Evolutionary conservation across 331 rosid genomes (phyloP).

Genomic region (Malus hybrid): DNA sequence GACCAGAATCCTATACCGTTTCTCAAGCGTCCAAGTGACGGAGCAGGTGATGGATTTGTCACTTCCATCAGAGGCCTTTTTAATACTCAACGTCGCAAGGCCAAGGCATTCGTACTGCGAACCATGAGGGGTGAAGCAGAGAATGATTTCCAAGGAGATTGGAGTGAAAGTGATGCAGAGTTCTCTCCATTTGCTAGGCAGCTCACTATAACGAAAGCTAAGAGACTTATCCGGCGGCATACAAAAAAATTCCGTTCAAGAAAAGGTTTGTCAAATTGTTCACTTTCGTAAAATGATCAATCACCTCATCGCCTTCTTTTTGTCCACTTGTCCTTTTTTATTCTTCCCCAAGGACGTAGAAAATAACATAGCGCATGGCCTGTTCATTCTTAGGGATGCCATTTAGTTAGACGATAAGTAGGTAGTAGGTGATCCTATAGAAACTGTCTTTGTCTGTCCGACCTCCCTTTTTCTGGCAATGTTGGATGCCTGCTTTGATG

Average conservation of each 20-base stretch:
- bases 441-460: neutral
- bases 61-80: constrained; percentile 91
- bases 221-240: constrained; percentile 85
- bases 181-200: constrained; percentile 89
- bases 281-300: neutral
- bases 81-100: constrained; percentile 86
- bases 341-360: neutral
- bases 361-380: neutral
- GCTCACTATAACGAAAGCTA: constrained; percentile 92
- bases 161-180: constrained; percentile 90
- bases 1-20: constrained; percentile 71
- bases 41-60: constrained; percentile 99
- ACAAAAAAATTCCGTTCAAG: constrained; percentile 85
- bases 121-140: constrained; percentile 98
- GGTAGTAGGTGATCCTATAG: neutral
- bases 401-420: neutral
- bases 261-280: constrained; percentile 51
- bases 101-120: constrained; percentile 85
- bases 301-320: neutral
- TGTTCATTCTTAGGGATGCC: neutral
- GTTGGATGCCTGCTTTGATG: neutral
- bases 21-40: constrained; percentile 85
- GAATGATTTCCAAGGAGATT: constrained; percentile 85
- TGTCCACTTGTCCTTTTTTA: neutral
- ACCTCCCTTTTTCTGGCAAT: neutral